Percentiles rank a stretch among this genome's conserved stretches.
phyloP scores from a whole-genome alignment of 768 basidiomycete genomes.

The Chalciporus pseudorubinellus region DNA sequence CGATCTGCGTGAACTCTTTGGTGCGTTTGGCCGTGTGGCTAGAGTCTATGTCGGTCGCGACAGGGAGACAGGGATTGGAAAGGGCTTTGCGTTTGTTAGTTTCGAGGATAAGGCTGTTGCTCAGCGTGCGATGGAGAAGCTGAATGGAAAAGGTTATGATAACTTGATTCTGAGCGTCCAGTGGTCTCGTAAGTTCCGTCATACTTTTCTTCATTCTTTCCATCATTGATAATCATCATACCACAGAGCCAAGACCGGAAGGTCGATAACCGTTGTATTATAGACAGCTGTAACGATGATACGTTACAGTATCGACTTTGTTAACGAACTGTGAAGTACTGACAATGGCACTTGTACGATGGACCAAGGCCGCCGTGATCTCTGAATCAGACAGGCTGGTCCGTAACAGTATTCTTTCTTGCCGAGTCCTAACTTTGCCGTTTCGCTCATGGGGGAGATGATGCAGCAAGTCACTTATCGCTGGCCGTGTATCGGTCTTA shows the following conservation, averaged over 20 bases:
- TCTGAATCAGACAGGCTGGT: too few relatives aligned
- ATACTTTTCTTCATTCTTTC: not conserved
- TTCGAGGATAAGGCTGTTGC: conserved; percentile 82
- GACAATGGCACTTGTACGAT: too few relatives aligned
- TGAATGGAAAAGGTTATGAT: conserved; percentile 90
- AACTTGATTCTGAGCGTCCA: conserved; percentile 76
- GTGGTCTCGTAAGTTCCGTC: conserved; percentile 55
- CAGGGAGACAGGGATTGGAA: conserved; percentile 90
- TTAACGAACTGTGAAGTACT: too few relatives aligned
- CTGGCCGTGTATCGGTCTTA: too few relatives aligned
- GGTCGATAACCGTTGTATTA: conserved; percentile 25
- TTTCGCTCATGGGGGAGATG: too few relatives aligned
- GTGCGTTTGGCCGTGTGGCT: conserved; percentile 77
- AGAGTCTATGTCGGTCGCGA: conserved; percentile 95
- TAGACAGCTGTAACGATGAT: conserved; percentile 6
- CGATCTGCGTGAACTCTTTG: conserved; percentile 91
- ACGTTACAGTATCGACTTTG: too few relatives aligned
- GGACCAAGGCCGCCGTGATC: too few relatives aligned
- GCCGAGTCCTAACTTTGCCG: too few relatives aligned
- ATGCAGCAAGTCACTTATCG: too few relatives aligned
- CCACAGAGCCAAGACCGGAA: conserved; percentile 44
- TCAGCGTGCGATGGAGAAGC: conserved; percentile 87
- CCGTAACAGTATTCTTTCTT: too few relatives aligned
- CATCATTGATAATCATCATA: not conserved
- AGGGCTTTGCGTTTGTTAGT: conserved; percentile 96